Conservation (phyloP, 192 early-diverging fungal genomes). For the Coemansia sp. region DNA sequence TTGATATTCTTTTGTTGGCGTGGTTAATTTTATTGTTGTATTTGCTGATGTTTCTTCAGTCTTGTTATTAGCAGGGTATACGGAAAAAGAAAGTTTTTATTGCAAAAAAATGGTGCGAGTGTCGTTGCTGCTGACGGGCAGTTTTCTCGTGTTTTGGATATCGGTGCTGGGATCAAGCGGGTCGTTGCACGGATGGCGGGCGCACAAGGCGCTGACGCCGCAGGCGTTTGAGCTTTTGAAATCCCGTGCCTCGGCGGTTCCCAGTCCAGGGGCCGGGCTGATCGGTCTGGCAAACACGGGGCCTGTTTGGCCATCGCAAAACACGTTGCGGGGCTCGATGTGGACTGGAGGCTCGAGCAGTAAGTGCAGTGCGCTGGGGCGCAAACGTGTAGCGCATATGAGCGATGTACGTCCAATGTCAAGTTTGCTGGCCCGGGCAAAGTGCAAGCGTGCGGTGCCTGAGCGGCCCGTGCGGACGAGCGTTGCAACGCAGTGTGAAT, state of each 20-base stretch:
- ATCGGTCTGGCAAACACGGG: background rate
- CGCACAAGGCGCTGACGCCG: conserved; percentile 25
- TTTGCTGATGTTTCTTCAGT: too few species aligned
- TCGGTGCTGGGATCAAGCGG: conserved; percentile 31
- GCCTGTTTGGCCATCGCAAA: background rate
- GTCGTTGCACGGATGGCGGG: conserved; percentile 20
- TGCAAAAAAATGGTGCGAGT: conserved; percentile 21
- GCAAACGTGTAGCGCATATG: background rate
- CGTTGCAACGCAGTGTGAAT: background rate
- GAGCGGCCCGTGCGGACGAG: background rate
- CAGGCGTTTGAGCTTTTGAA: conserved; percentile 20
- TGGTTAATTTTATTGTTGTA: too few species aligned
- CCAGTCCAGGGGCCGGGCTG: background rate
- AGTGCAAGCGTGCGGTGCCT: background rate
- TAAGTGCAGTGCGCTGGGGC: conserved; percentile 5
- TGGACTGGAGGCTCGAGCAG: background rate
- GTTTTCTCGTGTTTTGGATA: conserved; percentile 36
- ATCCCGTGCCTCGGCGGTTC: background rate
- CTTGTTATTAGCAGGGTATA: too few species aligned
- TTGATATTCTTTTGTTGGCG: too few species aligned
- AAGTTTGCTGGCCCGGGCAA: background rate
- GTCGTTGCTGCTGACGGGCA: conserved; percentile 18
- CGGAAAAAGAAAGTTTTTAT: too few species aligned
- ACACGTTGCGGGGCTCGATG: background rate
- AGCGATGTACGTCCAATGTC: background rate